Evolutionary conservation across 1,284 basidiomycete genomes (phyloP).

Genomic region (Macrocybe sp.): DNA sequence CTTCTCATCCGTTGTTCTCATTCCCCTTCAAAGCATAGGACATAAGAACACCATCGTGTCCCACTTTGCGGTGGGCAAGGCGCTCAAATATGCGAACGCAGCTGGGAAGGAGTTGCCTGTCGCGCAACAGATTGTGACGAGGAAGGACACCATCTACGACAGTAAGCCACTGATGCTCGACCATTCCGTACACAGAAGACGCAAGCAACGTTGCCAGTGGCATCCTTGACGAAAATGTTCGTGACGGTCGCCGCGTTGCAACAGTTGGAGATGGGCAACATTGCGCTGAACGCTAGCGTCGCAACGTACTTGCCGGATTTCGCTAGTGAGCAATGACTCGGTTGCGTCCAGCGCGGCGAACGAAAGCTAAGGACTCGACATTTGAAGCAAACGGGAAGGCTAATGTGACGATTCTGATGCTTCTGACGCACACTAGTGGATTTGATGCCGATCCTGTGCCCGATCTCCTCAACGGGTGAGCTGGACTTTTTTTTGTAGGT

Average conservation of each 20-base stretch:
- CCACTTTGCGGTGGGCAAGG: constrained; percentile 20
- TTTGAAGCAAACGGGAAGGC: constrained; percentile 17
- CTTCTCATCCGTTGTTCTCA: neutral
- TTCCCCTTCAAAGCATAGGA: constrained; percentile 11
- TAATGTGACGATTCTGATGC: constrained; percentile 21
- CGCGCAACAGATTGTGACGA: constrained; percentile 10
- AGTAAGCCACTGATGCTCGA: constrained; percentile 11
- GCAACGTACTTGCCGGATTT: constrained; percentile 20
- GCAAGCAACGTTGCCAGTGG: constrained; percentile 13
- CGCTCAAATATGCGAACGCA: constrained; percentile 16
- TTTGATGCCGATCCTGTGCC: constrained; percentile 21
- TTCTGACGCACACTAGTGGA: constrained; percentile 23
- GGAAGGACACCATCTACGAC: constrained; percentile 20
- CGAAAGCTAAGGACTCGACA: neutral
- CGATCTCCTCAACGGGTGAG: constrained; percentile 17
- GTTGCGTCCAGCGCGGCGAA: neutral
- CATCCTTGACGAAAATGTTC: constrained; percentile 24
- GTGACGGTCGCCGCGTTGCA: constrained; percentile 19
- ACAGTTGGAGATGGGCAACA: constrained; percentile 18
- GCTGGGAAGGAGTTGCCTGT: constrained; percentile 18
- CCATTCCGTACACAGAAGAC: constrained; percentile 9
- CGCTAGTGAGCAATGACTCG: constrained; percentile 9
- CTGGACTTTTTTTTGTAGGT: neutral
- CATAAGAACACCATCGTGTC: constrained; percentile 19
- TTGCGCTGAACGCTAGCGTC: constrained; percentile 16